Base-by-base conservation (phyloP, 176 grass and related monocot genomes). In the Bothriochloa decipiens region DNA sequence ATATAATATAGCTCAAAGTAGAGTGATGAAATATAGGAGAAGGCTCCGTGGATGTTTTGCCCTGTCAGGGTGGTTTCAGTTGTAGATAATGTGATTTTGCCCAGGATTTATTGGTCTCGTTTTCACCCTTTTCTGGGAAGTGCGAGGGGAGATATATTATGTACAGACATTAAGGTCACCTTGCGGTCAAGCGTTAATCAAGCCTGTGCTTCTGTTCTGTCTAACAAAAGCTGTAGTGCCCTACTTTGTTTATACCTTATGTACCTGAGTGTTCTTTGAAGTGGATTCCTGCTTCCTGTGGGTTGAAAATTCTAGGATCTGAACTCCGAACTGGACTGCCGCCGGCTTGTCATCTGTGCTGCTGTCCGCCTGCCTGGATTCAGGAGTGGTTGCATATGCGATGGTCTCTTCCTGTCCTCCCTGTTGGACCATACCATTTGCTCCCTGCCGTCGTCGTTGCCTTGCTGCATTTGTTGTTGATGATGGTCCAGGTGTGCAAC, bases 71-170 rank as follows among this genome's bases (percentile, higher is more conserved):
- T 84, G 72, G 82, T 87, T 92, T 90, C 81, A 82, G 17, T 84
- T 92, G 87, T 92, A 89, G 87, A 89, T 89, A 89, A 86, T 86
- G 83, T 86, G 83, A 84, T 89, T 92, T 88, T 91, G 70, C 63
- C 70, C 47, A 80, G 75, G 80, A 91, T 81, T 83, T 47, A 23
- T 28, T 45, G 68, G 36, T 79, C 72, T 62, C 14, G 43, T 83
- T 74, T 78, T 37, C 7, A 3, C 14, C 57, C 40, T 89, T 78
- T 81, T 65, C 40, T n/a, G 66, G 76, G 70, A 61, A 72, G 87
- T 83, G 84, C 36, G 76, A 84, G 43, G 80, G 74, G 63, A 57
- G 62, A 86, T 37, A 62, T 86, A 80, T 61, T 49, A 68, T 86
- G 85, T 88, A 90, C 87, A 90, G 82, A 42, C 72, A 37, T 65